Evolutionary conservation across 768 basidiomycete genomes (phyloP), one percentile per base, ranked within the genome.

Genomic region (Auriscalpium orientale): DNA sequence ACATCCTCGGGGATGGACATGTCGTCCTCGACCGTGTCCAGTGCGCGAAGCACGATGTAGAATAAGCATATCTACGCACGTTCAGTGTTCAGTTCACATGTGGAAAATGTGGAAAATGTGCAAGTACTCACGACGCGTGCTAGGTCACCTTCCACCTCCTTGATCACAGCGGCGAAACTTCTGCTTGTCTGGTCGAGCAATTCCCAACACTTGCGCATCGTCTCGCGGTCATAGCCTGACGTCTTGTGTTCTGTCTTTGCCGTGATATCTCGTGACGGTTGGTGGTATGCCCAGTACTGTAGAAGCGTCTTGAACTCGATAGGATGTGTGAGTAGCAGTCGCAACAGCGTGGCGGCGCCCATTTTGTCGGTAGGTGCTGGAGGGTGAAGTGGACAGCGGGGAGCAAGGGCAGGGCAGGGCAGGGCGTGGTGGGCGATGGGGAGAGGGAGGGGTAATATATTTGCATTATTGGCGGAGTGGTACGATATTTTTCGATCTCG

Each of bases 21-120:
- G 74, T 99, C 95, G 70, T 99, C 95, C 70, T 98, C 95, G 60
- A 99, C 82, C 4, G 95, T 99, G 70, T 99, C 95, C n/a, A 98
- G 76, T 6, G 84, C 97, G 20, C 95, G 84, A 7, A 99, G 79
- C 6, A 95, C 89, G 45, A 99, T 82, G 71, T 98, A 99, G 71
- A 97, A 98, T 57, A 98, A 71, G 69, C 90, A 93, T 61, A 98
- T 85, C 95, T 97, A 59, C 15, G 48, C 44, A 37, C 22, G 21
- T 13, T 16, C 22, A 13, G 22, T 4, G 22, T 28, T 28, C 28
- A 28, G 28, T 2, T 28, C 28, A 4, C 28, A 5, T 28, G 51
- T 11, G 51, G 40, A 52, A 37, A 21, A 18, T n/a, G 37, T 37
- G 56, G n/a, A n/a, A n/a, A n/a, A n/a, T n/a, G n/a, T n/a, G n/a